Base-by-base conservation (phyloP, 106 monocot species). In the Phalaenopsis equestris region DNA sequence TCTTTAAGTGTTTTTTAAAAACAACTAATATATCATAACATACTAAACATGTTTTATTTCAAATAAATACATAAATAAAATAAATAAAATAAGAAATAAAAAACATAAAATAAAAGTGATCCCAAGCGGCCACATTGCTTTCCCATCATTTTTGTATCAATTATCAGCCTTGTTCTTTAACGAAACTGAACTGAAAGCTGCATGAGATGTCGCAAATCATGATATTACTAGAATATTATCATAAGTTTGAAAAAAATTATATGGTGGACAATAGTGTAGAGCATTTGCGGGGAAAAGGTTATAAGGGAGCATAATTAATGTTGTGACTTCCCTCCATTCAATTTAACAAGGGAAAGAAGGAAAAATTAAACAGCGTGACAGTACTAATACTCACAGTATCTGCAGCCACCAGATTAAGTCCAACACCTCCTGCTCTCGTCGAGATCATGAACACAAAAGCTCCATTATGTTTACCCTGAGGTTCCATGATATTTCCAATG, bases 341-440 rank as follows among this genome's bases (percentile, higher is more conserved):
- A 45, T 72, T 6, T 38, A 72, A 41, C 72, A 72, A 65, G 24
- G 1, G 4, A 65, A 65, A 65, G 24, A 24, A 24, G 61, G n/a
- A 61, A 21, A 61, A 14, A 14, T 2, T 43, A 74, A 74, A 74
- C 42, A 76, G 49, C n/a, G 36, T 1, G n/a, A 52, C 6, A 14
- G 10, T 24, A 2, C 3, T 15, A 73, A 79, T 70, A 87, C 93
- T 91, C 83, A 95, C 99, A 30, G 95, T 99, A 82, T 99, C 99
- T 21, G 99, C 95, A 85, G 93, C 91, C 46, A 99, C 89, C 81
- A 99, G 95, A 90, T 99, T 99, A 79, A 99, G 90, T 65, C 99
- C 99, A 84, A 95, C 95, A 80, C 99, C 99, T n/a, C 95, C 99
- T 55, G 99, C 94, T 87, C 95, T 87, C 79, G 99, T 99, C 42